Evolutionary conservation across 148 eudicot species (phyloP).

Genomic region (Polygonum aviculare): DNA sequence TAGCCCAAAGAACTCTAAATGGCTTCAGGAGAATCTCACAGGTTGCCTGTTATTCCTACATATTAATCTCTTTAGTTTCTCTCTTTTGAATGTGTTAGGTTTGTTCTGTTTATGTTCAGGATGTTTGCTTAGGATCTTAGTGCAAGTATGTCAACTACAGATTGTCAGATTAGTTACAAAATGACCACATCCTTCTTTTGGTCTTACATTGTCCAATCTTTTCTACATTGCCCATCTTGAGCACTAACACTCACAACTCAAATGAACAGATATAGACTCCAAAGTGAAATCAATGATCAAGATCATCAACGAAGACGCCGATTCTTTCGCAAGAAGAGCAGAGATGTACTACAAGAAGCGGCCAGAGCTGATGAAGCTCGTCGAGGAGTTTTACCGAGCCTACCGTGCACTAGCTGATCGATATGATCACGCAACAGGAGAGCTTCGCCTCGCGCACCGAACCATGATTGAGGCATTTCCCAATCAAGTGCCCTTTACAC

Average conservation of each 20-base stretch:
- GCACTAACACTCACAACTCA: not conserved
- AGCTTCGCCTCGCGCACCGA: conserved; percentile 92
- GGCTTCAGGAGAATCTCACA: conserved; percentile 69
- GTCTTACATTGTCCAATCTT: too few species aligned
- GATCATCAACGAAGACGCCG: conserved; percentile 98
- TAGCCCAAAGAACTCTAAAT: conserved; percentile 63
- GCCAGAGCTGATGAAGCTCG: conserved; percentile 92
- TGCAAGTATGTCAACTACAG: not conserved
- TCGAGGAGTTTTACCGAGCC: conserved; percentile 93
- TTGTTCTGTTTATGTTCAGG: not conserved
- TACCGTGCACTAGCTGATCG: conserved; percentile 96
- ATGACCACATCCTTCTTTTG: not conserved
- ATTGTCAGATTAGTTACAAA: not conserved
- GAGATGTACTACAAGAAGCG: conserved; percentile 97
- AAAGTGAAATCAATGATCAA: conserved; percentile 94
- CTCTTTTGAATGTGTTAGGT: not conserved
- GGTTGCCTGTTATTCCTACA: conserved; percentile 19
- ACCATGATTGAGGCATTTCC: conserved; percentile 86
- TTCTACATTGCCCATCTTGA: too few species aligned
- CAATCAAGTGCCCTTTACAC: conserved; percentile 47
- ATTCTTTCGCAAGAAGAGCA: conserved; percentile 97
- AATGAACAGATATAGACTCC: conserved; percentile 69
- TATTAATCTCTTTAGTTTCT: not conserved
- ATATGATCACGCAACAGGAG: conserved; percentile 90
- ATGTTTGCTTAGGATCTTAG: not conserved